Evolutionary conservation across 495 filamentous ascomycete genomes (phyloP).

Genomic region (Clavariopsis aquatica): DNA sequence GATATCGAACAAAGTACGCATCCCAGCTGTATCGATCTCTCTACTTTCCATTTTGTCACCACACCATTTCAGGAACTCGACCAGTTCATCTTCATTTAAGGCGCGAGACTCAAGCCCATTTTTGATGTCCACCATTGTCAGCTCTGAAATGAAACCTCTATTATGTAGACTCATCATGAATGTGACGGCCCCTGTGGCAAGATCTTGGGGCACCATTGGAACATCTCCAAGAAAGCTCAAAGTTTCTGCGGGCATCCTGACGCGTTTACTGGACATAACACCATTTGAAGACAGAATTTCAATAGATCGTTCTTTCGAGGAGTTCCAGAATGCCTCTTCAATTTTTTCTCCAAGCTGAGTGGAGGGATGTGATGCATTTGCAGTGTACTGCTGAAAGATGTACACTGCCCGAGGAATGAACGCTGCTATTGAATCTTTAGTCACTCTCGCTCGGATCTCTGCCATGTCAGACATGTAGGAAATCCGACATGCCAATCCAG

Average conservation of each 20-base stretch:
- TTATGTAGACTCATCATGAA: slow-evolving; percentile 78
- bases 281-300: slow-evolving; percentile 86
- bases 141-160: slow-evolving; percentile 76
- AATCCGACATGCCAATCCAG: slow-evolving; percentile 85
- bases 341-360: slow-evolving; percentile 76
- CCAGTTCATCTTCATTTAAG: slow-evolving; percentile 69
- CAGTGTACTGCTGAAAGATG: slow-evolving; percentile 78
- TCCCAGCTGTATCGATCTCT: slow-evolving; percentile 65
- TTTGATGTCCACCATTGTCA: slow-evolving; percentile 83
- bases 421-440: slow-evolving; percentile 58
- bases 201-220: slow-evolving; percentile 75
- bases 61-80: slow-evolving; percentile 81
- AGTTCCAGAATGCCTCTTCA: slow-evolving; percentile 93
- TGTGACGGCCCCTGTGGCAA: slow-evolving; percentile 60
- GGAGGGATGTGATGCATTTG: slow-evolving; percentile 84
- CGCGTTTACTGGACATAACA: slow-evolving; percentile 72
- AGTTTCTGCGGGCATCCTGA: slow-evolving; percentile 78
- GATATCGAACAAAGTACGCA: slow-evolving; percentile 69
- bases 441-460: slow-evolving; percentile 57
- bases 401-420: slow-evolving; percentile 79
- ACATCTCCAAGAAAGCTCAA: slow-evolving; percentile 89
- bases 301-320: slow-evolving; percentile 74
- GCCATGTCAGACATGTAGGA: slow-evolving; percentile 84
- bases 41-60: slow-evolving; percentile 63
- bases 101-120: slow-evolving; percentile 76